Conservation (phyloP, 2,329 filamentous ascomycete genomes). For the Diaporthe ampelina region DNA sequence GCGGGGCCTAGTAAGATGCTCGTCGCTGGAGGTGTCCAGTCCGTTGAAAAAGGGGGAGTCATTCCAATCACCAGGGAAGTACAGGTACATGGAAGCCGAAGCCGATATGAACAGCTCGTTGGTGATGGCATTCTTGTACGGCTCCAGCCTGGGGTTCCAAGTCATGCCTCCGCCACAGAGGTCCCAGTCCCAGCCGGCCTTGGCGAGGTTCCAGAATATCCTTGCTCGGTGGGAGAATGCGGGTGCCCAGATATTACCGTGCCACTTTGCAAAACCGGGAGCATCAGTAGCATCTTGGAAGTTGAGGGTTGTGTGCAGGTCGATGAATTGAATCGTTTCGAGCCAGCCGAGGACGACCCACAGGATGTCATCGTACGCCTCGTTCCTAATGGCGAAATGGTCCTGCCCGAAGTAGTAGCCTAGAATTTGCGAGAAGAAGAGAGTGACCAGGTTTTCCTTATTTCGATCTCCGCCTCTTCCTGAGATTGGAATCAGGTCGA, state of each 20-base stretch:
- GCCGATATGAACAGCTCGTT: slow-evolving; percentile 91
- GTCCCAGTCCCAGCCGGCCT: slow-evolving; percentile 83
- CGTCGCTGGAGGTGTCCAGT: slow-evolving; percentile 19
- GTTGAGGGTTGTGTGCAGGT: slow-evolving; percentile 75
- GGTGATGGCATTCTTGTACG: slow-evolving; percentile 97
- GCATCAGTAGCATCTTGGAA: slow-evolving; percentile 56
- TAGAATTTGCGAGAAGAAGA: slow-evolving; percentile 82
- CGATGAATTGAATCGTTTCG: slow-evolving; percentile 82
- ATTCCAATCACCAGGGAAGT: slow-evolving; percentile 86
- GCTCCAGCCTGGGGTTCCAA: slow-evolving; percentile 84
- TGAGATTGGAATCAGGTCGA: slow-evolving; percentile 55
- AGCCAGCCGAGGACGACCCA: slow-evolving; percentile 97
- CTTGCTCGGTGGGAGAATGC: slow-evolving; percentile 87
- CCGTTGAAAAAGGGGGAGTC: slow-evolving; percentile 71
- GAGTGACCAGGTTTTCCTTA: slow-evolving; percentile 84
- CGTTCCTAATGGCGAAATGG: slow-evolving; percentile 76
- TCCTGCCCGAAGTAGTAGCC: slow-evolving; percentile 92
- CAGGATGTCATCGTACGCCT: slow-evolving; percentile 93
- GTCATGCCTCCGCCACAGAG: slow-evolving; percentile 91
- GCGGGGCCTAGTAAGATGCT: slow-evolving; percentile 18
- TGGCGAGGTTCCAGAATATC: slow-evolving; percentile 87
- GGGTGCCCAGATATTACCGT: slow-evolving; percentile 81
- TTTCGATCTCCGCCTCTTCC: slow-evolving; percentile 58
- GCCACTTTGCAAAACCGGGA: slow-evolving; percentile 66
- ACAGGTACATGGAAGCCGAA: slow-evolving; percentile 88